Evolutionary conservation across 2,329 filamentous ascomycete genomes (phyloP), one percentile per base, ranked within the genome.

Genomic region (Aureobasidium sp.): DNA sequence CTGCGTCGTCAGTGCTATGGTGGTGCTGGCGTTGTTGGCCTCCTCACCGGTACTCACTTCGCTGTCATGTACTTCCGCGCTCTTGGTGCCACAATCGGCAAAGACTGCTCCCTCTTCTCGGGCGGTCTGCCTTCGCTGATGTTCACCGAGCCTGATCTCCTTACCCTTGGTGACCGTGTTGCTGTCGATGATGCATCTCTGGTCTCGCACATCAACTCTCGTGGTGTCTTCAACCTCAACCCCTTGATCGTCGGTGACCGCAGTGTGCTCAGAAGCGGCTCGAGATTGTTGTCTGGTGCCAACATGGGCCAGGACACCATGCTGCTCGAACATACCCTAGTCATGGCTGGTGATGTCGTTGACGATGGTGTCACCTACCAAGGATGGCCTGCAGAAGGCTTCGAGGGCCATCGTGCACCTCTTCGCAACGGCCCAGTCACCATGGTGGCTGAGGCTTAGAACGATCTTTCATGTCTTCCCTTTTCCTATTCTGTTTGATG

Each of bases 131-230:
- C 82, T 0, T 79, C 75, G 39, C 72, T 84, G 17, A 77, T 81
- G 68, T 82, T 84, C 66, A 85, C 82, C 0, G 82, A 84, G 71
- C 82, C 82, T 0, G 82, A 84, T 62, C 74, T 84, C 7, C 72
- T 85, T 15, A 79, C 74, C 0, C 70, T 84, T 1, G 82, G 82
- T 2, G 77, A 83, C 65, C 71, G 82, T 1, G 82, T 84, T 0
- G 72, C 73, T 0, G 77, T 84, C 0, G 82, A 84, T 61, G 81
- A 84, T 66, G 80, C 81, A 1, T 82, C 79, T 66, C 71, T 84
- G 6, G 81, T 84, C 7, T 79, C 74, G 6, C 82, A 84, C 67
- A 78, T 84, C 68, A 84, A 85, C 68, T 82, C 80, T 0, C 72
- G 82, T 2, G 82, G 82, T 52, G 81, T 80, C 60, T 84, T 84